phyloP scores from a whole-genome alignment of 106 monocot species.

The Dendrobium chrysotoxum region DNA sequence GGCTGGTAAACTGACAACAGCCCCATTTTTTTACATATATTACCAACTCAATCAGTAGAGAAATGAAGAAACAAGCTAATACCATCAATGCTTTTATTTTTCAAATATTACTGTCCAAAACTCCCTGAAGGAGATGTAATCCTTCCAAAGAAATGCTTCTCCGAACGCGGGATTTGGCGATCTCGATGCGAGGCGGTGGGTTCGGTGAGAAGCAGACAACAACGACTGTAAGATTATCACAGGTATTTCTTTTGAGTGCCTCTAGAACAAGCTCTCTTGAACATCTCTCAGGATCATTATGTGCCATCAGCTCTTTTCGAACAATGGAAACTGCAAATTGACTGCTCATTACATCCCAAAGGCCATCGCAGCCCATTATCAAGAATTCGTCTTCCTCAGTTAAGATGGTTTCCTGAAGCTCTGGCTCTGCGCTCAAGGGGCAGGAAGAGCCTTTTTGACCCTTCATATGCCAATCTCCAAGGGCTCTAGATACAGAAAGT shows the following conservation, averaged over 20 bases:
- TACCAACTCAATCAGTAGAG: neutral
- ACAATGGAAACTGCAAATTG: conserved; percentile 45
- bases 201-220: conserved; percentile 37
- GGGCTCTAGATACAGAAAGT: conserved; percentile 42
- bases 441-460: conserved; percentile 32
- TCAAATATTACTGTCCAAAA: conserved; percentile 39
- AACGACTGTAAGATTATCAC: conserved; percentile 38
- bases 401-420: conserved; percentile 24
- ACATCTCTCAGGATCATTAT: conserved; percentile 41
- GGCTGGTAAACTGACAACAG: neutral
- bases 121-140: conserved; percentile 51
- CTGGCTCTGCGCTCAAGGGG: conserved; percentile 43
- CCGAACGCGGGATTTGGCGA: conserved; percentile 46
- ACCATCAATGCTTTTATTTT: neutral
- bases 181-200: conserved; percentile 49
- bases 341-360: conserved; percentile 61
- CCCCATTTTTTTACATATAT: neutral
- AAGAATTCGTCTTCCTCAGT: conserved; percentile 44
- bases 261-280: conserved; percentile 37
- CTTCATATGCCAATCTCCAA: conserved; percentile 58
- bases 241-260: conserved; percentile 36
- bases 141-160: conserved; percentile 69
- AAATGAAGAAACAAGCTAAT: neutral
- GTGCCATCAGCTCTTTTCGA: conserved; percentile 40
- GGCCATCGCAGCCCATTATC: conserved; percentile 43